These are phyloP conservation scores for Avena sativa DNA, from an alignment of 176 grass and related monocot species.

Conservation along the genomic window DNA sequence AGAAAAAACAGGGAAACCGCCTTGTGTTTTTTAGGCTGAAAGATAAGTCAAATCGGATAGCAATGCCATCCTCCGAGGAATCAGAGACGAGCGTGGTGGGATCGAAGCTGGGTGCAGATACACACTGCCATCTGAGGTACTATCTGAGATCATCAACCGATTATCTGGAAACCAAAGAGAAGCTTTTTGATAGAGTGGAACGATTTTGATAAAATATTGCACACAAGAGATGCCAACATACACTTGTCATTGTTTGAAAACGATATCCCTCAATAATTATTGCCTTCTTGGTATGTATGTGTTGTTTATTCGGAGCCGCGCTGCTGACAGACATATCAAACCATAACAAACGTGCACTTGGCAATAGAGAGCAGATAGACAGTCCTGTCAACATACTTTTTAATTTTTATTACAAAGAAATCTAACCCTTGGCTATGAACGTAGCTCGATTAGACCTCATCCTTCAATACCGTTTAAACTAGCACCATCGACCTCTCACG, in stretches of 20 bases:
- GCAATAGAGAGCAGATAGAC: not conserved
- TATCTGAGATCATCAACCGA: constrained; percentile 13
- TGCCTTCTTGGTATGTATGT: not conserved
- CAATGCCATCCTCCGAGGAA: constrained; percentile 45
- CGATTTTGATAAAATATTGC: not conserved
- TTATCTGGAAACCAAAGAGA: constrained; percentile 21
- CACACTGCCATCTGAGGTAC: constrained; percentile 11
- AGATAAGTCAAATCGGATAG: constrained; percentile 20
- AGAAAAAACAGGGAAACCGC: not conserved
- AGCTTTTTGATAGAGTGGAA: not conserved
- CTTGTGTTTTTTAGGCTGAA: constrained; percentile 19
- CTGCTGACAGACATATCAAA: not conserved
- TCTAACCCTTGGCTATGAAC: no score
- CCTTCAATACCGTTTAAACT: no score
- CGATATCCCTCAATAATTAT: constrained; percentile 15
- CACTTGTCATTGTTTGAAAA: constrained; percentile 29
- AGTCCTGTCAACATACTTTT: not conserved
- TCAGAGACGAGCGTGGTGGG: constrained; percentile 47
- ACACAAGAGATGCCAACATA: constrained; percentile 22
- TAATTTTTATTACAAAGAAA: no score
- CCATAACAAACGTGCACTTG: not conserved
- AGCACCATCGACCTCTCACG: no score
- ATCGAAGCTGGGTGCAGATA: constrained; percentile 23
- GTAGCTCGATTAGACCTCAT: no score
- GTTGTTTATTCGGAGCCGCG: not conserved